phyloP scores from a whole-genome alignment of 805 yeast genomes.

The Candida ovalis region DNA sequence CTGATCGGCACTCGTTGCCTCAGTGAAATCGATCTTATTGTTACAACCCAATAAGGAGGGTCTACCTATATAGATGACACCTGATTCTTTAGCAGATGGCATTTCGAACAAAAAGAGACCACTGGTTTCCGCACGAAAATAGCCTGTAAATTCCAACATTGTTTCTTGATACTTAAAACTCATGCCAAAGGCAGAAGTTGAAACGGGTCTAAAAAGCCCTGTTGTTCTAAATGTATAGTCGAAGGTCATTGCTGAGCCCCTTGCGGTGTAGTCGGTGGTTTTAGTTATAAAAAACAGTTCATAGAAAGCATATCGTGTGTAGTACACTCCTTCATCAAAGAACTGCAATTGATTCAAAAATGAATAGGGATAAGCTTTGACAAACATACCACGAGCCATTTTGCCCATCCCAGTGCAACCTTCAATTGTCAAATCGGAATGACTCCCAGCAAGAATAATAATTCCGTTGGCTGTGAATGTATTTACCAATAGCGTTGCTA shows the following conservation, averaged over 20 bases:
- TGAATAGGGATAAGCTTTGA: conserved; percentile 1
- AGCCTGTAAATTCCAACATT: conserved; percentile 8
- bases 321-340: not conserved
- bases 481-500: not conserved
- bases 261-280: not conserved
- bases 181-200: conserved; percentile 2
- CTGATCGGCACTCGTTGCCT: not conserved
- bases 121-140: conserved; percentile 3
- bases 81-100: conserved; percentile 2
- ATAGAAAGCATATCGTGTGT: conserved; percentile 1
- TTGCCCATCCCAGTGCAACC: conserved; percentile 2
- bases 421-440: not conserved
- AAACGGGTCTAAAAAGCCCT: not conserved
- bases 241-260: not conserved
- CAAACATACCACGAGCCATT: conserved; percentile 3
- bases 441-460: not conserved
- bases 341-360: not conserved
- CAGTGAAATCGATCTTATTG: not conserved
- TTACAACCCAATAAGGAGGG: conserved; percentile 4
- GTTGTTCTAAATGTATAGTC: not conserved
- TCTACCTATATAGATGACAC: conserved; percentile 4
- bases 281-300: not conserved
- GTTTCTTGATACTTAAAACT: conserved; percentile 1
- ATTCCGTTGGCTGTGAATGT: not conserved
- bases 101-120: conserved; percentile 4